These are phyloP conservation scores for Colletotrichum salicis DNA, from an alignment of 2,329 filamentous ascomycete genomes.

Conservation along the genomic window DNA sequence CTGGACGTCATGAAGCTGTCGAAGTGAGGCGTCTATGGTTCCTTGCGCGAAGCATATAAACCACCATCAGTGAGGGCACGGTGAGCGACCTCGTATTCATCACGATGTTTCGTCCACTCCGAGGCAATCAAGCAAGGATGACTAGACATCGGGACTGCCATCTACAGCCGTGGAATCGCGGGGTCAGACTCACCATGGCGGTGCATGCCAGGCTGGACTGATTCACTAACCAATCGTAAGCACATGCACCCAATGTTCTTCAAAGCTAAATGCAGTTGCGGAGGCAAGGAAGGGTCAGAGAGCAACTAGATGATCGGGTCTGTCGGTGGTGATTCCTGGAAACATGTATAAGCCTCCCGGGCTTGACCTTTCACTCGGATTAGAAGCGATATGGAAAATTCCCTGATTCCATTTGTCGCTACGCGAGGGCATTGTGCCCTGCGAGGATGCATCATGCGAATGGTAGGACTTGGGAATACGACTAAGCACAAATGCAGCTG, in stretches of 20 bases:
- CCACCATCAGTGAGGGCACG: constrained; percentile 22
- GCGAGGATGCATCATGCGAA: no score
- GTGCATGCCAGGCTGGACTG: neutral
- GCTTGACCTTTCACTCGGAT: no score
- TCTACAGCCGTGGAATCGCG: neutral
- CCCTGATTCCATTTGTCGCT: no score
- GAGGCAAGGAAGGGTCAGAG: neutral
- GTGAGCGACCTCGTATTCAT: constrained; percentile 20
- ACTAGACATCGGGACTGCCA: neutral
- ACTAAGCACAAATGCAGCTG: no score
- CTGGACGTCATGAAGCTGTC: neutral
- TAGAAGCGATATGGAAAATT: no score
- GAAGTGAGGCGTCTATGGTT: constrained; percentile 11
- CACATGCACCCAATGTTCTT: neutral
- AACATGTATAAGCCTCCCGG: no score
- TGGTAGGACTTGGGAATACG: no score
- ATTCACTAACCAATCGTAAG: neutral
- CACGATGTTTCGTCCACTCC: neutral
- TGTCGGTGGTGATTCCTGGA: neutral
- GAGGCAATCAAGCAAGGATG: constrained; percentile 7
- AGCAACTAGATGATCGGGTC: neutral
- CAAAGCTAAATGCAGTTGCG: neutral
- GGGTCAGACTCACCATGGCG: constrained; percentile 6
- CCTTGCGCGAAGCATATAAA: constrained; percentile 6
- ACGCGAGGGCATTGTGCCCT: no score